Evolutionary conservation across 352 stramenopile genomes (phyloP), one percentile per base, ranked within the genome.

Genomic region (Phytophthora capsici): DNA sequence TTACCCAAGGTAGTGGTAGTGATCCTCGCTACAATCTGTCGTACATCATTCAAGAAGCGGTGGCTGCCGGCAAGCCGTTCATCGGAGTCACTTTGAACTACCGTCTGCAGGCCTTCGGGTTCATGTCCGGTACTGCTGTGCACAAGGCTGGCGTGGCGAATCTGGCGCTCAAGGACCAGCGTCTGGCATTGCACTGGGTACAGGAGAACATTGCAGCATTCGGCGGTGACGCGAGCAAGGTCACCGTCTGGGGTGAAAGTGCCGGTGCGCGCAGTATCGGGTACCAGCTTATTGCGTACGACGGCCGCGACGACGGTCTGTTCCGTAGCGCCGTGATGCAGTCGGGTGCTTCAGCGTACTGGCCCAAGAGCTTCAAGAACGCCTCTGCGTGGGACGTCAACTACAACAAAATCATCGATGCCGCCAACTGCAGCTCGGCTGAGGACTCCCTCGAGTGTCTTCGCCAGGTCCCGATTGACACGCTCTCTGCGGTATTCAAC

Each of bases 131-230:
- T 0, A 63, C 43, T 2, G 53, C 34, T 4, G 73, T 69, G 4
- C 45, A 71, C 19, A 66, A 88, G 44, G 82, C 82, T 0, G 59
- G 82, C 1, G 74, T 73, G 47, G 77, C 84, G 3, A 98, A 97
- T 47, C 88, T 91, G 47, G 88, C 86, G 0, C 52, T 97, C 19
- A 80, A 91, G 57, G 91, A 98, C 70, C 91, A 98, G 63, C 63
- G 72, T 13, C 65, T 91, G 4, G 88, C 81, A 1, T 41, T 97
- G 47, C 78, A 91, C 66, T 98, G 86, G 61, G 61, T 69, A 8
- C 34, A 58, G 16, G 61, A 69, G 12, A 69, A 69, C 38, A 69
- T 64, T 13, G 61, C 61, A 1, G 37, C 61, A 2, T 69, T 69
- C 6, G 60, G 61, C 14, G 61, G 61, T 13, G 53, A 69, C 19